Conservation (phyloP, 805 yeast genomes). For the Metschnikowia vanudenii region DNA sequence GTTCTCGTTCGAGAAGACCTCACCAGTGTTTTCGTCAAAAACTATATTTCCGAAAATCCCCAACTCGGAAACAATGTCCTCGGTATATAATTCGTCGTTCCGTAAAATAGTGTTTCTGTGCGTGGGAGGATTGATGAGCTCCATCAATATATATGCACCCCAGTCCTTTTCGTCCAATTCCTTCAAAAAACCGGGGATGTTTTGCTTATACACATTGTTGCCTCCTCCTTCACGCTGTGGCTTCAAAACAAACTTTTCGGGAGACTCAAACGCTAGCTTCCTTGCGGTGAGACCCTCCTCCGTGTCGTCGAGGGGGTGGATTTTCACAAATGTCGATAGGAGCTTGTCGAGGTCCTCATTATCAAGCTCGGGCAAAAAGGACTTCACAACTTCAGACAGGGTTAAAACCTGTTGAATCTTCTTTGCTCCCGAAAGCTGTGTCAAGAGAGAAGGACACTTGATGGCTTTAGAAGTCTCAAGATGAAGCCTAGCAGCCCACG, state of each 20-base stretch:
- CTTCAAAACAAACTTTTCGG: constrained; percentile 78
- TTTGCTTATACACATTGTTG: constrained; percentile 83
- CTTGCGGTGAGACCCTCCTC: constrained; percentile 61
- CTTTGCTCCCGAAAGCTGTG: constrained; percentile 91
- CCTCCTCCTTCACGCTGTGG: constrained; percentile 99
- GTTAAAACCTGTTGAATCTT: constrained; percentile 91
- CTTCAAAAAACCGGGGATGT: constrained; percentile 73
- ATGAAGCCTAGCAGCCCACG: constrained; percentile 75
- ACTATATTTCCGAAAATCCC: constrained; percentile 86
- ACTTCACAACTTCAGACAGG: constrained; percentile 43
- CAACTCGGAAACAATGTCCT: constrained; percentile 81
- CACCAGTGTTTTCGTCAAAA: constrained; percentile 64
- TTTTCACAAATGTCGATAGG: constrained; percentile 72
- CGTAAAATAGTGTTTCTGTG: constrained; percentile 69
- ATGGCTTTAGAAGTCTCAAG: constrained; percentile 79
- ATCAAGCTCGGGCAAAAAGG: constrained; percentile 42
- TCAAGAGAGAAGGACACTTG: constrained; percentile 85
- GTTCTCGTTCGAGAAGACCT: constrained; percentile 57
- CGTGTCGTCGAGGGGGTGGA: constrained; percentile 80
- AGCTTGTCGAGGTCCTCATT: constrained; percentile 33
- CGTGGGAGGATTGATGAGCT: constrained; percentile 76
- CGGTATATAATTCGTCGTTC: constrained; percentile 59
- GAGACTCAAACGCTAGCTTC: constrained; percentile 61
- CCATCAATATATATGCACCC: constrained; percentile 94
- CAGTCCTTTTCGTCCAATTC: constrained; percentile 65